These are phyloP conservation scores for Niveomyces coronatus DNA, from an alignment of 2,329 filamentous ascomycete species.

Conservation along the genomic window DNA sequence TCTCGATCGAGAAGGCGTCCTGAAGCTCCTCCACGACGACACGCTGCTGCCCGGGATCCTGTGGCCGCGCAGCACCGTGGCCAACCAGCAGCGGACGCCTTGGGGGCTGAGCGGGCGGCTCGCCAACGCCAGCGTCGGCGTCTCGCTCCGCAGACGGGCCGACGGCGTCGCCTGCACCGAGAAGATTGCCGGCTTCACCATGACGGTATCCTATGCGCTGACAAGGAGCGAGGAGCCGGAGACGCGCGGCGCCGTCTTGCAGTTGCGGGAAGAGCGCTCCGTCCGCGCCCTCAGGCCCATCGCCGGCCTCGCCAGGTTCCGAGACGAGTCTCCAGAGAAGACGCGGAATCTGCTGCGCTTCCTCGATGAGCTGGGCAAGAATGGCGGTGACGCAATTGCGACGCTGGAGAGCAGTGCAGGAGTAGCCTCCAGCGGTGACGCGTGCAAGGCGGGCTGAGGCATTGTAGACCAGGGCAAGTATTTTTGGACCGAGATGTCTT, in stretches of 20 bases:
- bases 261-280: not conserved
- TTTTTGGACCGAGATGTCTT: too few relatives aligned
- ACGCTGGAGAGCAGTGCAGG: slow-evolving; percentile 1
- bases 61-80: not conserved
- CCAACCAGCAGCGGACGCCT: not conserved
- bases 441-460: not conserved
- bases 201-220: not conserved
- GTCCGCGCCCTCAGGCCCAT: not conserved
- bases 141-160: not conserved
- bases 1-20: not conserved
- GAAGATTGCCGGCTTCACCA: slow-evolving; percentile 4
- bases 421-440: not conserved
- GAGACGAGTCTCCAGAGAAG: not conserved
- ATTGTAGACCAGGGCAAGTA: too few relatives aligned
- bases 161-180: not conserved
- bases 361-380: not conserved
- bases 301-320: not conserved
- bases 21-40: not conserved
- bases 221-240: not conserved
- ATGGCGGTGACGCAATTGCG: not conserved
- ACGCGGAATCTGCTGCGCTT: slow-evolving; percentile 2
- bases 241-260: not conserved
- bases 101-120: not conserved
- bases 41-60: slow-evolving; percentile 1
- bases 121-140: not conserved